Conservation (phyloP, 805 yeast genomes). For the Monosporozyma servazzii region DNA sequence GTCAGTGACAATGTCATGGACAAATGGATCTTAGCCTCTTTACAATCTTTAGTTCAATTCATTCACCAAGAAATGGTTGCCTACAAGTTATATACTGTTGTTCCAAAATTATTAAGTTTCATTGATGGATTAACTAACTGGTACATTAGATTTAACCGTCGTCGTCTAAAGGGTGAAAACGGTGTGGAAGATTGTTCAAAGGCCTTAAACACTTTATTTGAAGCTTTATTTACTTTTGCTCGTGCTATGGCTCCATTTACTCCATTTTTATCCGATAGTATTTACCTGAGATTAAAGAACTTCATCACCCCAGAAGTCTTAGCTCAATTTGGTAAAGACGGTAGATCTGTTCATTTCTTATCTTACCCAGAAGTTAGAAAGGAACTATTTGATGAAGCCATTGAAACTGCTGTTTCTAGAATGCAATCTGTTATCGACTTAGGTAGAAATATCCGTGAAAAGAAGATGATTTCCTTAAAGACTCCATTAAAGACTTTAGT, state of each 20-base stretch:
- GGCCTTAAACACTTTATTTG: slow-evolving; percentile 86
- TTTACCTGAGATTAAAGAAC: slow-evolving; percentile 65
- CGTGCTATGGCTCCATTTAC: slow-evolving; percentile 99
- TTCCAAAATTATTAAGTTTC: slow-evolving; percentile 78
- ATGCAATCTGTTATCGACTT: slow-evolving; percentile 96
- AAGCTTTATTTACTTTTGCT: slow-evolving; percentile 76
- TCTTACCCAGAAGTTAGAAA: slow-evolving; percentile 78
- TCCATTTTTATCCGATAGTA: slow-evolving; percentile 87
- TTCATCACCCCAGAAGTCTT: slow-evolving; percentile 54
- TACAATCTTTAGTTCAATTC: slow-evolving; percentile 79
- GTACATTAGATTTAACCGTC: slow-evolving; percentile 97
- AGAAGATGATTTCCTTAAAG: slow-evolving; percentile 86
- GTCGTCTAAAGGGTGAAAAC: slow-evolving; percentile 92
- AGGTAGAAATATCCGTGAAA: slow-evolving; percentile 95
- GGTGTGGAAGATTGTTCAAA: slow-evolving; percentile 76
- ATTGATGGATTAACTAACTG: slow-evolving; percentile 95
- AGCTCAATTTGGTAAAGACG: slow-evolving; percentile 43
- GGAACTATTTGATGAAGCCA: slow-evolving; percentile 70
- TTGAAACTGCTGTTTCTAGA: slow-evolving; percentile 82
- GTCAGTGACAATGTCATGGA: slow-evolving; percentile 88
- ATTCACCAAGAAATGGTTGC: slow-evolving; percentile 85
- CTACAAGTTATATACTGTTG: slow-evolving; percentile 91
- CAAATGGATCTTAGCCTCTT: slow-evolving; percentile 92
- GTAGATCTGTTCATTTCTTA: slow-evolving; percentile 87
- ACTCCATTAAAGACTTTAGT: slow-evolving; percentile 87